A percentile compares a stretch with the other conserved stretches of the same genome.
Evolutionary conservation across 2,329 filamentous ascomycete genomes (phyloP).

Genomic region (Penicillium sp.): DNA sequence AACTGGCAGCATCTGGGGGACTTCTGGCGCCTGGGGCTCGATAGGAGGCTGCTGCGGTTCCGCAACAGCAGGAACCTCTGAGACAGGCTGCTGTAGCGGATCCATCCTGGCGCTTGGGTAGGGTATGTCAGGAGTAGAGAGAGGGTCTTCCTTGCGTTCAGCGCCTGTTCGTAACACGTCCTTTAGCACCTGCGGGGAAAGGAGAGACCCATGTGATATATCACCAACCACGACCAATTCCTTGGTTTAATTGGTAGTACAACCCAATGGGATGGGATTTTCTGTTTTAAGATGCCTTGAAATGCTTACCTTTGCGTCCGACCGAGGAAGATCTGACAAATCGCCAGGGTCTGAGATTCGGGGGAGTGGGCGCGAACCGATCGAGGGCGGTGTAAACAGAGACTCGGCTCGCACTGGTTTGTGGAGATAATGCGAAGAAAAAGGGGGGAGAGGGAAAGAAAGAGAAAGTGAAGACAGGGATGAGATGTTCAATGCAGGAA

Average conservation of each 20-base stretch:
- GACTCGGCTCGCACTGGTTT: background rate
- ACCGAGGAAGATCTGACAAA: background rate
- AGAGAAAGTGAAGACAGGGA: background rate
- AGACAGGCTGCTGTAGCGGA: conserved; percentile 22
- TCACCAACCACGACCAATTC: conserved; percentile 15
- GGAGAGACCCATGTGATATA: conserved; percentile 13
- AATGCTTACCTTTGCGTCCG: background rate
- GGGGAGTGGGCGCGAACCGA: background rate
- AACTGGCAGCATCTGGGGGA: background rate
- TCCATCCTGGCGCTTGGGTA: conserved; percentile 25
- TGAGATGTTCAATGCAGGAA: conserved; percentile 9
- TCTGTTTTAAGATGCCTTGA: background rate
- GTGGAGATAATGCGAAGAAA: background rate
- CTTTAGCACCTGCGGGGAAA: conserved; percentile 21
- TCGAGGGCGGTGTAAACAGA: conserved; percentile 5
- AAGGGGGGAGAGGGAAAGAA: background rate
- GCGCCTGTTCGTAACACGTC: conserved; percentile 15
- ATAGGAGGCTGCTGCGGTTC: conserved; percentile 21
- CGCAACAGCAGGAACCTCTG: conserved; percentile 21
- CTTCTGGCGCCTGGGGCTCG: conserved; percentile 13
- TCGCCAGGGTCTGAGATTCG: background rate
- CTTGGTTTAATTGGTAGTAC: background rate
- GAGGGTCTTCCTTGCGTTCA: conserved; percentile 1
- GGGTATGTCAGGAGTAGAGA: conserved; percentile 1
- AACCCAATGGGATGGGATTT: background rate